A percentile compares a stretch with the other conserved stretches of the same genome.
Evolutionary conservation across 1,139 yeast genomes (phyloP).

Genomic region (Starmera stellimalicola): DNA sequence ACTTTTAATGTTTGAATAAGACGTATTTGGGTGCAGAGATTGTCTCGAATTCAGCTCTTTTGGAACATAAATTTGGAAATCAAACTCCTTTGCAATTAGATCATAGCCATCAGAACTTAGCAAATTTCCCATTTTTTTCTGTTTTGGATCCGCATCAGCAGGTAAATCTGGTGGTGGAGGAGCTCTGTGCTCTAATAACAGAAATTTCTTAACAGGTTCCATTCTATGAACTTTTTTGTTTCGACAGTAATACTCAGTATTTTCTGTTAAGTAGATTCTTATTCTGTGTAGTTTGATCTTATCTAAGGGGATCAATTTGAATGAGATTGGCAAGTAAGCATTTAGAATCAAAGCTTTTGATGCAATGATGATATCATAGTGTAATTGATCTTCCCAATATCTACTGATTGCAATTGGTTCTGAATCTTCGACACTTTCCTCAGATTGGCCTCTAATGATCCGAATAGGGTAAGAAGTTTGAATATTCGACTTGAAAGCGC

Average conservation of each 20-base stretch:
- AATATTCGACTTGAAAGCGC: slow-evolving; percentile 77
- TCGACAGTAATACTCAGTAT: slow-evolving; percentile 79
- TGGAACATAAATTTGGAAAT: slow-evolving; percentile 78
- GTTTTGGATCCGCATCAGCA: slow-evolving; percentile 24
- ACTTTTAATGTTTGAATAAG: slow-evolving; percentile 65
- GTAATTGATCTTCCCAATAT: slow-evolving; percentile 89
- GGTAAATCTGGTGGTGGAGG: slow-evolving; percentile 24
- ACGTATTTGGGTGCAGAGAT: slow-evolving; percentile 72
- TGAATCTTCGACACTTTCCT: slow-evolving; percentile 71
- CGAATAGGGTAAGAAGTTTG: slow-evolving; percentile 54
- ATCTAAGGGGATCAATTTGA: slow-evolving; percentile 76
- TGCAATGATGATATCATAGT: slow-evolving; percentile 82
- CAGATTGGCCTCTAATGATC: slow-evolving; percentile 69
- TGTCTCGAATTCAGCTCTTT: slow-evolving; percentile 40
- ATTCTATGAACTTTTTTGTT: slow-evolving; percentile 81
- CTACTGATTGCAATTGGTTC: slow-evolving; percentile 88
- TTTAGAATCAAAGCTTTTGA: slow-evolving; percentile 83
- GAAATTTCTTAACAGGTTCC: slow-evolving; percentile 77
- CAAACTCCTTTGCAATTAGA: slow-evolving; percentile 54
- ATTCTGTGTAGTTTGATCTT: slow-evolving; percentile 83
- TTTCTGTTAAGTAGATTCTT: slow-evolving; percentile 78
- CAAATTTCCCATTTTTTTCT: slow-evolving; percentile 31
- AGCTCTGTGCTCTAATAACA: slow-evolving; percentile 75
- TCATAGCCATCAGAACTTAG: slow-evolving; percentile 26
- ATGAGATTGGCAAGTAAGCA: slow-evolving; percentile 74